phyloP scores from a whole-genome alignment of 257 asterid species.

The Nicotiana paniculata region DNA sequence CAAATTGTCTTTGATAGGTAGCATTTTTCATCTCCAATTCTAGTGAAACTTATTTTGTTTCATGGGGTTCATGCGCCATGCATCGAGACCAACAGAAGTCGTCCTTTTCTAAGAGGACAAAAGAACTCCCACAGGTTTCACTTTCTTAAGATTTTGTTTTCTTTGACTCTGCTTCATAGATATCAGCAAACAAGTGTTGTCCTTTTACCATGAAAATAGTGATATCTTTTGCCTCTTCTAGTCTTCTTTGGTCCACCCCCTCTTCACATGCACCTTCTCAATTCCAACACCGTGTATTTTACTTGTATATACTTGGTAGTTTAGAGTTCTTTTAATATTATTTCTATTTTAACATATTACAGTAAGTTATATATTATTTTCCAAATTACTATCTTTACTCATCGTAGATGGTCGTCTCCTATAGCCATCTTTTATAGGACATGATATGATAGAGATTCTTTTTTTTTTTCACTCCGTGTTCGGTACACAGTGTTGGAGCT shows the following conservation, averaged over 20 bases:
- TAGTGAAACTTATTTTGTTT: background rate
- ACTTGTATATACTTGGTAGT: background rate
- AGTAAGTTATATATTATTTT: background rate
- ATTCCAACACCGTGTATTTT: background rate
- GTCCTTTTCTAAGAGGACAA: background rate
- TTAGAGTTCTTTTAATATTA: background rate
- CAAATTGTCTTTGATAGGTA: no score
- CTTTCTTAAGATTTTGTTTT: background rate
- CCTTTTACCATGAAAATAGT: background rate
- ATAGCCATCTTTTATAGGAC: no score
- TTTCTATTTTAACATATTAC: background rate
- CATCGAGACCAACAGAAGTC: background rate
- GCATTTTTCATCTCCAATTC: no score
- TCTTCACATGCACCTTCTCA: constrained; percentile 4
- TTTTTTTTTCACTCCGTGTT: no score
- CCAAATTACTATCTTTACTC: no score
- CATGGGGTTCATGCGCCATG: background rate
- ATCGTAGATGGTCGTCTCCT: no score
- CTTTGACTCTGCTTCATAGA: background rate
- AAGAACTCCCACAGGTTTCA: background rate
- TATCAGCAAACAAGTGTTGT: background rate
- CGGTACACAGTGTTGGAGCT: no score
- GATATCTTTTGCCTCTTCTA: background rate
- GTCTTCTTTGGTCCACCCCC: background rate
- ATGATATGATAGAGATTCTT: no score